Conservation (phyloP, 148 eudicot species). For the Tetragonia tetragonoides region DNA sequence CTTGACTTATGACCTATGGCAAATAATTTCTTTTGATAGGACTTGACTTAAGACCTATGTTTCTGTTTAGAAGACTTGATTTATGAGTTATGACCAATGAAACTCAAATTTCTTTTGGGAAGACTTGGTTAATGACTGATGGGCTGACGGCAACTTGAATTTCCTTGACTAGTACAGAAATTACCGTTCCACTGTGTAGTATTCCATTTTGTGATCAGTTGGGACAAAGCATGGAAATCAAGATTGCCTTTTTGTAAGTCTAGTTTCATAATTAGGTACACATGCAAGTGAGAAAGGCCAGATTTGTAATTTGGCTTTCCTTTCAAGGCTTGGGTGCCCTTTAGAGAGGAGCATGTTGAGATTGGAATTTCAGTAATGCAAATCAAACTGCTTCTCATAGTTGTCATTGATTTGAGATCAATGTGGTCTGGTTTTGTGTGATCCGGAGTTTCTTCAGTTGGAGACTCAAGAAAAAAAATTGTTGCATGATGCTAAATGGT, state of each 20-base stretch:
- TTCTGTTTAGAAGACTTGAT: no score
- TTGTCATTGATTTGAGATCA: background rate
- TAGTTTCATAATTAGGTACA: background rate
- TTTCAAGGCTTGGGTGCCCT: background rate
- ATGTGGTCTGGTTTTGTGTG: background rate
- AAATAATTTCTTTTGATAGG: no score
- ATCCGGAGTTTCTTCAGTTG: background rate
- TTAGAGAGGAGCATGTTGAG: background rate
- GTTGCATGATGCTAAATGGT: background rate
- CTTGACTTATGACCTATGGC: no score
- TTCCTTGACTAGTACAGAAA: no score
- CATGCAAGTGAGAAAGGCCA: background rate
- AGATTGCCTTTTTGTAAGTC: background rate
- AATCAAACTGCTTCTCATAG: background rate
- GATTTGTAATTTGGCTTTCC: background rate
- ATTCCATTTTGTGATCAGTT: background rate
- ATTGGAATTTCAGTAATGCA: background rate
- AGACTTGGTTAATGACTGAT: no score
- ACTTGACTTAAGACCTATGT: no score
- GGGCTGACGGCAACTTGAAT: no score
- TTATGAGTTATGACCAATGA: no score
- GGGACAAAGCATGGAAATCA: background rate
- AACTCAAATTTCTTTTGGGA: no score
- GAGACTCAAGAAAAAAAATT: background rate
- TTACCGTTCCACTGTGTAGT: no score